A percentile compares a stretch with the other conserved stretches of the same genome.
phyloP scores from a whole-genome alignment of 129 eudicot species.

The Flaveria bidentis region DNA sequence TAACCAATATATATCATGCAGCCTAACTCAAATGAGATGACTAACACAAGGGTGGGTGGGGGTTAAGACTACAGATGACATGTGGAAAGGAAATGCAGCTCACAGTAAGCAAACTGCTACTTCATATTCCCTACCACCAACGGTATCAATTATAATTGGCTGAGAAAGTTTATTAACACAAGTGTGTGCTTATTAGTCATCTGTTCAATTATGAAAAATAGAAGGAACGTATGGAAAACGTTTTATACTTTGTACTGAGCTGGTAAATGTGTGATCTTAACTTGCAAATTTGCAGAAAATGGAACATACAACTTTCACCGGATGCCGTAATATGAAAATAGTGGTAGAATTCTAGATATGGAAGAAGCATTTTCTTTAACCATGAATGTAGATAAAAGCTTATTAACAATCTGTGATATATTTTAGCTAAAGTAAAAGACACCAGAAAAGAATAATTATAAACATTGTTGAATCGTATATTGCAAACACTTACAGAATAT shows the following conservation, averaged over 20 bases:
- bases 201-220: neutral
- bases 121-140: slow-evolving; percentile 11
- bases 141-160: neutral
- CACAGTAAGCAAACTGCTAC: neutral
- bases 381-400: slow-evolving; percentile 12
- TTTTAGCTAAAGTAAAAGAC: slow-evolving; percentile 5
- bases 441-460: neutral
- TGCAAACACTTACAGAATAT: slow-evolving; percentile 58
- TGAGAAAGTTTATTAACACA: neutral
- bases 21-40: neutral
- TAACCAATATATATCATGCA: neutral
- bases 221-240: neutral
- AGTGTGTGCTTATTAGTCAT: neutral
- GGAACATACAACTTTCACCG: neutral
- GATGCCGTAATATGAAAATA: slow-evolving; percentile 8
- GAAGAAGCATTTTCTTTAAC: slow-evolving; percentile 3
- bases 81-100: neutral
- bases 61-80: neutral
- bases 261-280: neutral
- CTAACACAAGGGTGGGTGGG: neutral
- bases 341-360: neutral
- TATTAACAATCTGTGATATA: neutral
- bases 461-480: neutral
- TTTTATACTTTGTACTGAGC: neutral
- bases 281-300: neutral